A percentile compares a stretch with the other conserved stretches of the same genome.
Conservation (phyloP, 805 yeast species). For the Metschnikowia cubensis region DNA sequence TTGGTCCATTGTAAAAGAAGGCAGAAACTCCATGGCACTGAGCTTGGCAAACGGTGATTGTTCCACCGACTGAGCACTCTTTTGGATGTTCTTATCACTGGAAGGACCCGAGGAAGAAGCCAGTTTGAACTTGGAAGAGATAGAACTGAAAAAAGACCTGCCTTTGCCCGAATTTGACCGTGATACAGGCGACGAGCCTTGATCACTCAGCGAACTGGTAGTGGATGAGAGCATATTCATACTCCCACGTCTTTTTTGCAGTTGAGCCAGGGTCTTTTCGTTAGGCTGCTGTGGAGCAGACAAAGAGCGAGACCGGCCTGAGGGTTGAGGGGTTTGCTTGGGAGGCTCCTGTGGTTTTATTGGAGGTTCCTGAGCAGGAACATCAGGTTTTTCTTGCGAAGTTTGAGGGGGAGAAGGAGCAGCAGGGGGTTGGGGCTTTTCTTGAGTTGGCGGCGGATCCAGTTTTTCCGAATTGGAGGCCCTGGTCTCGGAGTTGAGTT, state of each 20-base stretch:
- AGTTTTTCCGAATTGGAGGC: slow-evolving; percentile 6
- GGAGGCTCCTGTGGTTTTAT: background rate
- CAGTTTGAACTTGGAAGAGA: slow-evolving; percentile 39
- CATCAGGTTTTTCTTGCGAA: background rate
- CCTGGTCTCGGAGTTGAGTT: slow-evolving; percentile 23
- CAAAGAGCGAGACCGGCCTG: slow-evolving; percentile 24
- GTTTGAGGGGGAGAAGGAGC: background rate
- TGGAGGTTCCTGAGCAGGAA: background rate
- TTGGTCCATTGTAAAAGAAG: slow-evolving; percentile 11
- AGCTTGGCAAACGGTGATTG: slow-evolving; percentile 2
- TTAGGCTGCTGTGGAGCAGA: slow-evolving; percentile 17
- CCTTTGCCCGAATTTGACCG: slow-evolving; percentile 12
- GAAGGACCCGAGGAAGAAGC: slow-evolving; percentile 6
- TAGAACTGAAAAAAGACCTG: slow-evolving; percentile 32
- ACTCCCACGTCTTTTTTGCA: slow-evolving; percentile 13
- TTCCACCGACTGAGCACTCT: background rate
- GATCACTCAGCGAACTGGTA: background rate
- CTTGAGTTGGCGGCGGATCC: background rate
- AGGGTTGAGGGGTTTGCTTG: background rate
- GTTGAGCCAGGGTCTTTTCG: slow-evolving; percentile 1
- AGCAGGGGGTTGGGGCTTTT: background rate
- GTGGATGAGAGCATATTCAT: slow-evolving; percentile 1
- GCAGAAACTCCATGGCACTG: slow-evolving; percentile 5
- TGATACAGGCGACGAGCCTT: background rate
- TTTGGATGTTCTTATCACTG: slow-evolving; percentile 5